Conservation (phyloP, 169 alveolate genomes). For the Plasmodium cynomolgi region DNA sequence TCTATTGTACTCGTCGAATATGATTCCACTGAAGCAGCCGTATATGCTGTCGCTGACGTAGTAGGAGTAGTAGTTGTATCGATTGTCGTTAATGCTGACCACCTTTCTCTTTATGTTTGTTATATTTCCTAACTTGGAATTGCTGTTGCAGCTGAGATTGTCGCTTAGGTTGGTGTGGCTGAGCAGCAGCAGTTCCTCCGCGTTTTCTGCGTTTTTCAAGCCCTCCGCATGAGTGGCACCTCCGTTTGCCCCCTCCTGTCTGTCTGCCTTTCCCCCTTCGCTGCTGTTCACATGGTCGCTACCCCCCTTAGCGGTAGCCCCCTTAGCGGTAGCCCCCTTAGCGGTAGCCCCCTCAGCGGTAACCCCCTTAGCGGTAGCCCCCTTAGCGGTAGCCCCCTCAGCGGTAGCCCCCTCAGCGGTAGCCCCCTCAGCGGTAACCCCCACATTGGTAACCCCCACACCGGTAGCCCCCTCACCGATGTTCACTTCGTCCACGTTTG, state of each 20-base stretch:
- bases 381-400: not conserved
- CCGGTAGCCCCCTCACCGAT: not conserved
- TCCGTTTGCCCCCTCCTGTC: slow-evolving; percentile 1
- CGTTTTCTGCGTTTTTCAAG: not conserved
- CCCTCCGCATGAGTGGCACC: not conserved
- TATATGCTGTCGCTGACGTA: slow-evolving; percentile 73
- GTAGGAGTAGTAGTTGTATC: slow-evolving; percentile 65
- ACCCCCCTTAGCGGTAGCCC: not conserved
- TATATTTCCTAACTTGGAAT: slow-evolving; percentile 64
- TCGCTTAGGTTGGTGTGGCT: not conserved
- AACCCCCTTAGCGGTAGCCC: too few relatives aligned
- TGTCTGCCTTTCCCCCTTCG: not conserved
- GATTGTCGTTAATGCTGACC: slow-evolving; percentile 28
- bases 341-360: not conserved
- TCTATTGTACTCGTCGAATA: slow-evolving; percentile 70
- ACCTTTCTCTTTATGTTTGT: slow-evolving; percentile 66
- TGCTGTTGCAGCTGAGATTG: not conserved
- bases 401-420: too few relatives aligned
- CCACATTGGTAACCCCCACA: too few relatives aligned
- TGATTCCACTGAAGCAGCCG: slow-evolving; percentile 74
- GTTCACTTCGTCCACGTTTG: not conserved
- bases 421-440: not conserved
- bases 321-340: not conserved
- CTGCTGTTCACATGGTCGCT: not conserved
- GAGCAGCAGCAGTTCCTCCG: not conserved